These are phyloP conservation scores for Acanthamoeba healyi DNA, from an alignment of 208 protist genomes.

Conservation along the genomic window DNA sequence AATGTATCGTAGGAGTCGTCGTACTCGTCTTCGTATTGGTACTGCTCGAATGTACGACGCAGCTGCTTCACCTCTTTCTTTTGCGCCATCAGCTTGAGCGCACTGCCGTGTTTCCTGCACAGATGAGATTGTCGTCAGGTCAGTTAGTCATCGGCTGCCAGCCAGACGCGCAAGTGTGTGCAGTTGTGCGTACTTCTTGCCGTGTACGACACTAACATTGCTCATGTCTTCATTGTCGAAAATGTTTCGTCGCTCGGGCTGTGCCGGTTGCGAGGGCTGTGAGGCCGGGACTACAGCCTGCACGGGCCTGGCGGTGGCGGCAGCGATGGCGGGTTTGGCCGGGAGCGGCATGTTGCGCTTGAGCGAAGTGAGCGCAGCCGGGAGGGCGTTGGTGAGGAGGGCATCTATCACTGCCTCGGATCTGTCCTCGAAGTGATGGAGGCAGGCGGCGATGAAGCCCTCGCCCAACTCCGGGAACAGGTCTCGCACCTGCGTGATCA, in stretches of 20 bases:
- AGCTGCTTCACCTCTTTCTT: slow-evolving; percentile 59
- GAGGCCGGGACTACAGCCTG: not conserved
- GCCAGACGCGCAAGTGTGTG: not conserved
- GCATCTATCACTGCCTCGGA: slow-evolving; percentile 56
- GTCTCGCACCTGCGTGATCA: slow-evolving; percentile 65
- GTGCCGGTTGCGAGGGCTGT: not conserved
- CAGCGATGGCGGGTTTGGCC: not conserved
- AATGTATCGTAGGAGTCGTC: slow-evolving; percentile 73
- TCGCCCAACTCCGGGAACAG: slow-evolving; percentile 75
- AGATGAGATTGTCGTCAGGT: not conserved
- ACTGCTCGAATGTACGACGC: slow-evolving; percentile 26
- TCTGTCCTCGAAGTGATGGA: slow-evolving; percentile 60
- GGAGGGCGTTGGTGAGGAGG: slow-evolving; percentile 47
- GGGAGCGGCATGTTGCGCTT: slow-evolving; percentile 68
- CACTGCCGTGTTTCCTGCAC: not conserved
- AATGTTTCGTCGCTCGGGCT: slow-evolving; percentile 25
- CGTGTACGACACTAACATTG: not conserved
- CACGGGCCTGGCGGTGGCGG: not conserved
- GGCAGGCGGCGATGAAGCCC: slow-evolving; percentile 65
- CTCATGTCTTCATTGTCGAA: slow-evolving; percentile 45
- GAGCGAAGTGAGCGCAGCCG: not conserved
- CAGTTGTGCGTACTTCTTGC: not conserved
- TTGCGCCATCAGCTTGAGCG: slow-evolving; percentile 51
- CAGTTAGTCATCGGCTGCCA: not conserved
- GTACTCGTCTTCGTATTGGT: slow-evolving; percentile 77